These are phyloP conservation scores for Vigna trinervia DNA, from an alignment of 306 rosid genomes.

Conservation along the genomic window DNA sequence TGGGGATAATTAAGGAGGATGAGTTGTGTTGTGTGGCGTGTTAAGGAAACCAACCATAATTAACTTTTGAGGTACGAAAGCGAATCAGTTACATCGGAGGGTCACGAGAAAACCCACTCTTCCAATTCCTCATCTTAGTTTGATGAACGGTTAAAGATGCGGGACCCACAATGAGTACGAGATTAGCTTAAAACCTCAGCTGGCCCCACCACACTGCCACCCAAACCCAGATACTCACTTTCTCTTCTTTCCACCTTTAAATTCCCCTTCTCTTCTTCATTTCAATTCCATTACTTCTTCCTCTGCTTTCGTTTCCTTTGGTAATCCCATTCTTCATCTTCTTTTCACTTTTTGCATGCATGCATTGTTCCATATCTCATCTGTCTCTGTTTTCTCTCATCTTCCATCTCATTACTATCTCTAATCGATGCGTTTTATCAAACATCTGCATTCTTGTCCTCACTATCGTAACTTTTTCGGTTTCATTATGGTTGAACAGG, in stretches of 20 bases:
- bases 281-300: slow-evolving; percentile 31
- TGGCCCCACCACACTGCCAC: slow-evolving; percentile 51
- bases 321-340: background rate
- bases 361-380: background rate
- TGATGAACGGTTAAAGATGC: slow-evolving; percentile 40
- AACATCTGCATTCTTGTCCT: background rate
- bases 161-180: slow-evolving; percentile 30
- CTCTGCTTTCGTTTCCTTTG: background rate
- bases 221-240: slow-evolving; percentile 4
- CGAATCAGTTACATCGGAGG: slow-evolving; percentile 37
- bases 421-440: background rate
- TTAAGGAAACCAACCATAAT: slow-evolving; percentile 7
- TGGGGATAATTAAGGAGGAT: background rate
- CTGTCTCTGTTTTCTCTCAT: background rate
- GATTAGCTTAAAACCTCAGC: slow-evolving; percentile 5
- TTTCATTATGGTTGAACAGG: slow-evolving; percentile 46
- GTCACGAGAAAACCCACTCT: slow-evolving; percentile 10
- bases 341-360: background rate
- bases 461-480: background rate
- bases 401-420: background rate
- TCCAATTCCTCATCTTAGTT: background rate
- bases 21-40: slow-evolving; percentile 41
- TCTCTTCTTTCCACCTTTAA: slow-evolving; percentile 1
- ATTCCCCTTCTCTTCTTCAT: slow-evolving; percentile 26
- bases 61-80: slow-evolving; percentile 46